phyloP scores from a whole-genome alignment of 2,329 filamentous ascomycete genomes.

The Stromatinia cepivora region DNA sequence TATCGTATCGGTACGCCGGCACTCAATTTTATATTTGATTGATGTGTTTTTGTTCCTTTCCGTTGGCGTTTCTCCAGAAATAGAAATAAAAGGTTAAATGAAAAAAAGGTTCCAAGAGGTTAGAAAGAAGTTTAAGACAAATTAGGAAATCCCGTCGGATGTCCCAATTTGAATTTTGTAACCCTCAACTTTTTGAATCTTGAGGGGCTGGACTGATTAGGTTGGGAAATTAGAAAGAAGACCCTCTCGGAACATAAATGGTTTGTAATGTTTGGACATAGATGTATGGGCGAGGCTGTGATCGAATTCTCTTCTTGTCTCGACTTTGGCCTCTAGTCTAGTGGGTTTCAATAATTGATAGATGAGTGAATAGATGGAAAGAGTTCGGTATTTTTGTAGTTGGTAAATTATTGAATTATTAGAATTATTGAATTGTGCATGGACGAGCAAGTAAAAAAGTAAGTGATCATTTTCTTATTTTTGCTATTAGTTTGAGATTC shows the following conservation, averaged over 20 bases:
- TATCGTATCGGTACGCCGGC: conserved; percentile 12
- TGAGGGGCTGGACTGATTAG: not conserved
- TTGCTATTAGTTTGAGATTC: not conserved
- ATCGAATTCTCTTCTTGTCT: conserved; percentile 14
- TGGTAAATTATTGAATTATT: too few relatives aligned
- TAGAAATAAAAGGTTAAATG: not conserved
- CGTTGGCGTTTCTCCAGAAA: conserved; percentile 14
- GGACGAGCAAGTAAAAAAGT: not conserved
- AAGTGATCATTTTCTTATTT: not conserved
- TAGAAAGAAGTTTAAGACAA: not conserved
- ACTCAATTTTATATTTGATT: conserved; percentile 5
- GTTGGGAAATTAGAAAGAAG: conserved; percentile 4
- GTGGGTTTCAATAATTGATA: conserved; percentile 13
- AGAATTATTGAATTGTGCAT: conserved; percentile 6
- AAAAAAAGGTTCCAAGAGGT: not conserved
- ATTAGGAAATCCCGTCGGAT: conserved; percentile 19
- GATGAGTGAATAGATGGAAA: not conserved
- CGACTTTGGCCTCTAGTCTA: conserved; percentile 9
- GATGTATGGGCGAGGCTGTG: conserved; percentile 23
- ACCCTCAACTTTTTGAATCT: not conserved
- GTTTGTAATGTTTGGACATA: conserved; percentile 20
- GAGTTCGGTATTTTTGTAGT: not conserved
- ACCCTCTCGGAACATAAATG: not conserved
- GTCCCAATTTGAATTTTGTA: not conserved
- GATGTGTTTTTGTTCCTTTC: not conserved